Conservation (phyloP, 148 eudicot species). For the Selenicereus undatus region DNA sequence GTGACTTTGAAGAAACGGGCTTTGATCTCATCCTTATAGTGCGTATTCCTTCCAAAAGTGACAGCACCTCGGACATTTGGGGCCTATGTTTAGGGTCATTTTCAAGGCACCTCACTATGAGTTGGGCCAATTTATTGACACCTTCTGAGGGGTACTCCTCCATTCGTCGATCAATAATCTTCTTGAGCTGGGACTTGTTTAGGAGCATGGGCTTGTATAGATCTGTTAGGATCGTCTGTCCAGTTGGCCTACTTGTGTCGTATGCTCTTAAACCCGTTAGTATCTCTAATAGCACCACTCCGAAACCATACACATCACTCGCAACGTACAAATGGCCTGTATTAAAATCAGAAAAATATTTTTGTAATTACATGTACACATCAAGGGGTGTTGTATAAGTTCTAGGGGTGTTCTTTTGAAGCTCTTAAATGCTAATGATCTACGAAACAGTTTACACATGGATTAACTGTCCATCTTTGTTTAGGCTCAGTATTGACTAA, state of each 20-base stretch:
- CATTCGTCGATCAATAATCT: conserved; percentile 55
- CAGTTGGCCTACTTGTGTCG: conserved; percentile 45
- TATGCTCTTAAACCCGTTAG: conserved; percentile 51
- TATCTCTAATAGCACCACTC: conserved; percentile 71
- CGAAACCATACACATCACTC: conserved; percentile 83
- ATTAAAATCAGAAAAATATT: background rate
- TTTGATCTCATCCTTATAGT: conserved; percentile 30
- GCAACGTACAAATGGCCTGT: conserved; percentile 64
- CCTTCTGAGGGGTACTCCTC: conserved; percentile 51
- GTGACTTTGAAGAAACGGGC: conserved; percentile 14
- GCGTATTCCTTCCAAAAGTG: conserved; percentile 36
- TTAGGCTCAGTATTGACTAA: too few relatives aligned
- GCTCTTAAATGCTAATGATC: too few relatives aligned
- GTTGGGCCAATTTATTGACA: conserved; percentile 40
- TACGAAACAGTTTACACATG: too few relatives aligned
- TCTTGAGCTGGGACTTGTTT: conserved; percentile 40
- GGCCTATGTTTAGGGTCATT: conserved; percentile 55
- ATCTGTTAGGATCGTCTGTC: conserved; percentile 44
- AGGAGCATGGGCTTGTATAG: conserved; percentile 59
- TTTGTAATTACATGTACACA: background rate
- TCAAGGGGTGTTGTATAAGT: too few relatives aligned
- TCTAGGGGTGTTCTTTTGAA: too few relatives aligned
- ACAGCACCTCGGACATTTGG: conserved; percentile 49
- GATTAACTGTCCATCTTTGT: too few relatives aligned
- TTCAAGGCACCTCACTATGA: conserved; percentile 52